phyloP scores from a whole-genome alignment of 345 rosid species.

The Melaleuca quinquenervia region DNA sequence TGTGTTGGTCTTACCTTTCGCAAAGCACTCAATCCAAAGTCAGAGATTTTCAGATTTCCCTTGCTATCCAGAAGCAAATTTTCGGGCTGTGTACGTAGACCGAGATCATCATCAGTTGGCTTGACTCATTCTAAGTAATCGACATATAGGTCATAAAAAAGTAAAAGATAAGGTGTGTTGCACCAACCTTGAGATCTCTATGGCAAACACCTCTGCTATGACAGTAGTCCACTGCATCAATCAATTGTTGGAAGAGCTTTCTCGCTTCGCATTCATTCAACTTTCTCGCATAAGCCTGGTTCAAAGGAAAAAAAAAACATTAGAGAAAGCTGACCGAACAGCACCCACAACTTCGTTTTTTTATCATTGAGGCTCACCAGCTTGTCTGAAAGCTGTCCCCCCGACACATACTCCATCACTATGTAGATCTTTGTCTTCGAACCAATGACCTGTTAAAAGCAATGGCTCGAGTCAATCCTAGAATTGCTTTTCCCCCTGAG shows the following conservation, averaged over 20 bases:
- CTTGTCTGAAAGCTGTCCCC: conserved; percentile 82
- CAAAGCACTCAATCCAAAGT: conserved; percentile 74
- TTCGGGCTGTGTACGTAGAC: conserved; percentile 48
- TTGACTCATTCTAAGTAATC: background rate
- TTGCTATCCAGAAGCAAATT: conserved; percentile 62
- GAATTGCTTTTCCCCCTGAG: background rate
- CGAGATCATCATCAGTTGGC: background rate
- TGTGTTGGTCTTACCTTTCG: conserved; percentile 29
- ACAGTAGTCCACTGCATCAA: conserved; percentile 80
- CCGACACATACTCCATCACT: conserved; percentile 75
- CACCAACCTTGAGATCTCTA: conserved; percentile 72
- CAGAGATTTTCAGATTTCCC: conserved; percentile 82
- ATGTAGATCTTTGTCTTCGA: conserved; percentile 80
- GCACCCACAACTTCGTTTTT: background rate
- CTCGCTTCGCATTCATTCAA: conserved; percentile 66
- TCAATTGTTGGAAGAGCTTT: conserved; percentile 69
- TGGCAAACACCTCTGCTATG: conserved; percentile 83
- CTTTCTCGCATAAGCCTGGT: conserved; percentile 40
- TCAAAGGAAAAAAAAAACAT: background rate
- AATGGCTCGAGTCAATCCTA: background rate
- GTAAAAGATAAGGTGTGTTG: background rate
- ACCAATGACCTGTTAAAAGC: conserved; percentile 57
- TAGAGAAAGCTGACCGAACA: background rate
- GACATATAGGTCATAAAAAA: background rate
- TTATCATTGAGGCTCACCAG: conserved; percentile 25